Evolutionary conservation across 805 yeast species (phyloP), one percentile per base, ranked within the genome.

Genomic region (Ogataea saltuana): DNA sequence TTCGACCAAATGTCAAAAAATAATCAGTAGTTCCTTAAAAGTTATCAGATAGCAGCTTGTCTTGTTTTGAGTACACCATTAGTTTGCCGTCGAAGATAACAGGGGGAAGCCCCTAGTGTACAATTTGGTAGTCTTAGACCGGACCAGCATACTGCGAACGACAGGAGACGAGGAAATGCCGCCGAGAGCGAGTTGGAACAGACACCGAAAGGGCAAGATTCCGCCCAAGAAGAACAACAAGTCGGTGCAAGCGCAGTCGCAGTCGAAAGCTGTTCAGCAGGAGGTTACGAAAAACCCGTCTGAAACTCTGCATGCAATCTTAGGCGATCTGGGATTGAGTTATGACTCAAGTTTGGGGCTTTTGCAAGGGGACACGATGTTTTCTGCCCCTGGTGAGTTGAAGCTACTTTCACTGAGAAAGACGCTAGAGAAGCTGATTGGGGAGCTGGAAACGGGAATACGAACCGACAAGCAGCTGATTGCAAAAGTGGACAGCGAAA

Each of bases 341-440:
- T 83, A 78, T 55, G 86, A 83, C 53, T 67, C 75, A 4, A 75
- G 78, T 29, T 67, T 75, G 13, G 89, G 89, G 1, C 61, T 77
- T 40, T 61, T 84, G 18, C 81, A 74, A 50, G 90, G 90, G 0
- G 81, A 78, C 15, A 55, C 71, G 6, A 52, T 53, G 44, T 48
- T 47, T 26, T 70, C 76, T 5, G 63, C 68, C 16, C 75, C 67
- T 1, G 32, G 31, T 16, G 45, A 44, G 27, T 36, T 44, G 3
- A 51, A 49, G 22, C 51, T 66, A 18, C 28, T 36, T 6, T 25
- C 43, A 4, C 39, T 61, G 33, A 53, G 49, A 35, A 69, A 69
- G 55, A 56, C 70, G n/a, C 54, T 76, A 17, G 63, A 59, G 11
- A 70, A 67, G 32, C 56, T 76, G 25, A 60, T 69, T 11, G 58